A percentile compares a stretch with the other conserved stretches of the same genome.
Evolutionary conservation across 2,329 filamentous ascomycete species (phyloP).

Genomic region (Aspergillus chevalieri): DNA sequence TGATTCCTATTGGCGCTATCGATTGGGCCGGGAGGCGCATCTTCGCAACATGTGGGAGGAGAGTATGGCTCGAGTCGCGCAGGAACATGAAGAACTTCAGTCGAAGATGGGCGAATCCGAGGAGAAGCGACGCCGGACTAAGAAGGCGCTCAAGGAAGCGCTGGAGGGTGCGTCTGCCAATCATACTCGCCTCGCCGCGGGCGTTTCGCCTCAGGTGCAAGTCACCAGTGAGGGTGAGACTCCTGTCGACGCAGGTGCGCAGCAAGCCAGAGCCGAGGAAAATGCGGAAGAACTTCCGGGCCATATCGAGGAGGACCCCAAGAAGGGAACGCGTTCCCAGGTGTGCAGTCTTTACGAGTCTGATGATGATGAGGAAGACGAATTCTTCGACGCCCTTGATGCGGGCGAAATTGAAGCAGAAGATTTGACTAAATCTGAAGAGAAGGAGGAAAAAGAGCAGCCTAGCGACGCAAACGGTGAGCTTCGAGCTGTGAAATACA

Average conservation of each 20-base stretch:
- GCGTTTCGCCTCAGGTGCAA: slow-evolving; percentile 22
- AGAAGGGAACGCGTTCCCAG: slow-evolving; percentile 61
- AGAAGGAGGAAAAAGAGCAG: slow-evolving; percentile 43
- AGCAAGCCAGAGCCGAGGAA: slow-evolving; percentile 13
- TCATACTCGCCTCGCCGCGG: slow-evolving; percentile 33
- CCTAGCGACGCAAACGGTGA: slow-evolving; percentile 34
- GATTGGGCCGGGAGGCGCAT: slow-evolving; percentile 82
- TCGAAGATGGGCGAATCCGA: slow-evolving; percentile 83
- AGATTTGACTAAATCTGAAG: slow-evolving; percentile 54
- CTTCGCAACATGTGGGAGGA: slow-evolving; percentile 97
- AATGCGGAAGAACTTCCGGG: slow-evolving; percentile 8
- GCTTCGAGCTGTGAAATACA: slow-evolving; percentile 43
- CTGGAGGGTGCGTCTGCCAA: slow-evolving; percentile 54
- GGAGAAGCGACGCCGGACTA: slow-evolving; percentile 81
- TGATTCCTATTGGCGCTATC: slow-evolving; percentile 95
- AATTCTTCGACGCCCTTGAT: slow-evolving; percentile 96
- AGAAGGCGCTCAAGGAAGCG: slow-evolving; percentile 79
- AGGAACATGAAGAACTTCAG: slow-evolving; percentile 87
- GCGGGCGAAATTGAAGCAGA: slow-evolving; percentile 73
- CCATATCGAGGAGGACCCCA: slow-evolving; percentile 35
- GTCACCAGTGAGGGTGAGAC: slow-evolving; percentile 31
- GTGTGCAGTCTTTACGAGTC: slow-evolving; percentile 66
- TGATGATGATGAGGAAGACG: slow-evolving; percentile 71
- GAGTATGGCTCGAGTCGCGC: slow-evolving; percentile 94
- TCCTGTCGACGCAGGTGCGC: slow-evolving; percentile 33